Conservation (phyloP, 306 rosid genomes). For the Hylodesmum podocarpum region DNA sequence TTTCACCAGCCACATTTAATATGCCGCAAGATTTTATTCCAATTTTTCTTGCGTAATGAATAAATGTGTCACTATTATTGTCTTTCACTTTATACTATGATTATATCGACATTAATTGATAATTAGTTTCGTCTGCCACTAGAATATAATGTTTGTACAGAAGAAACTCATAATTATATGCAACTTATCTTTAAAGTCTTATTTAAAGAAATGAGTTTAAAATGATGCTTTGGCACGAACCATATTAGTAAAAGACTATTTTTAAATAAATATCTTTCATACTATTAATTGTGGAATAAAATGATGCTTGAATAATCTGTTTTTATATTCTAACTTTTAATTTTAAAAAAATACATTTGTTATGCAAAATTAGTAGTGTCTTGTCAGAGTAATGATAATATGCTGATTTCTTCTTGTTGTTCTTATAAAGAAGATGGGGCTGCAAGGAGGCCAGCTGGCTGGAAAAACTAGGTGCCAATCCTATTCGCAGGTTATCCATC, state of each 20-base stretch:
- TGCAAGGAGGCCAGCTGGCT: neutral
- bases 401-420: neutral
- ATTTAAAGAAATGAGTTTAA: too few relatives aligned
- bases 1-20: neutral
- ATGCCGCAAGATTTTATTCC: neutral
- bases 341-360: neutral
- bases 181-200: neutral
- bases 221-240: too few relatives aligned
- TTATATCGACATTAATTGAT: neutral
- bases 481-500: neutral
- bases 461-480: neutral
- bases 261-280: neutral
- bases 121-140: neutral
- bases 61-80: neutral
- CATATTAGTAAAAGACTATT: neutral
- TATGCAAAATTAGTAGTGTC: neutral
- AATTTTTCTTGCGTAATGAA: neutral
- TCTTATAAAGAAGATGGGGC: neutral
- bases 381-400: neutral
- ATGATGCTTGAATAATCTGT: neutral
- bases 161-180: neutral
- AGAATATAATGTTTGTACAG: neutral
- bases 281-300: neutral
- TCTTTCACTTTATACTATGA: neutral
- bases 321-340: too few relatives aligned